Evolutionary conservation across 140 eudicot genomes (phyloP), one percentile per base, ranked within the genome.

Genomic region (Anethum foeniculum): DNA sequence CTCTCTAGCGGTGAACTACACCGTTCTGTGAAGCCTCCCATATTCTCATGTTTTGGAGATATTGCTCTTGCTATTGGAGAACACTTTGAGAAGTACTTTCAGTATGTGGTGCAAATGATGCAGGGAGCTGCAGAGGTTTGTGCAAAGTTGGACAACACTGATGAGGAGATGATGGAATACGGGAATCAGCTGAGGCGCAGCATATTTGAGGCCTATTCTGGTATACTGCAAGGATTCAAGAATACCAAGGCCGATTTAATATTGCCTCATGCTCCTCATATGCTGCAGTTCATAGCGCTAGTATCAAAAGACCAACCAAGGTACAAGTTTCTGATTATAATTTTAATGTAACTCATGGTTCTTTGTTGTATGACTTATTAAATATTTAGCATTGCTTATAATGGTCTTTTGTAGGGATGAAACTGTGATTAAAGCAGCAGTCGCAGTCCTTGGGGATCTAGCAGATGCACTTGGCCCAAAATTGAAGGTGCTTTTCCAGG

Each of bases 41-140:
- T 94, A 74, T 94, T 94, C 86, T 92, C 98, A 9, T 92, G 97
- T 82, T 94, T 94, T 77, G 98, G 97, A 51, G 98, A 94, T 80
- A 84, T 94, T 81, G 97, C 98, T 36, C 94, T 94, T 76, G 98
- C 98, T 15, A 94, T 94, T 65, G 97, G 94, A 14, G 90, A 83
- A 48, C 91, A 92, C 73, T 94, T 94, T 46, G 98, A 94, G 54
- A 94, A 90, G 79, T 94, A 92, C 71, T 76, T 88, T 10, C 77
- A 80, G 15, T 92, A 87, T 75, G 97, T 92, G 8, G 74, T 94
- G 80, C 93, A 96, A 28, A 91, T 91, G 97, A 85, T 94, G 92
- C 89, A 92, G 79, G 90, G 94, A 73, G 97, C 96, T 34, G 87
- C 97, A 10, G 96, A 92, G 82, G 81, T 92, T 54, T 92, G 91